Base-by-base conservation (phyloP, 1,284 basidiomycete genomes). In the Pseudozyma sp. region DNA sequence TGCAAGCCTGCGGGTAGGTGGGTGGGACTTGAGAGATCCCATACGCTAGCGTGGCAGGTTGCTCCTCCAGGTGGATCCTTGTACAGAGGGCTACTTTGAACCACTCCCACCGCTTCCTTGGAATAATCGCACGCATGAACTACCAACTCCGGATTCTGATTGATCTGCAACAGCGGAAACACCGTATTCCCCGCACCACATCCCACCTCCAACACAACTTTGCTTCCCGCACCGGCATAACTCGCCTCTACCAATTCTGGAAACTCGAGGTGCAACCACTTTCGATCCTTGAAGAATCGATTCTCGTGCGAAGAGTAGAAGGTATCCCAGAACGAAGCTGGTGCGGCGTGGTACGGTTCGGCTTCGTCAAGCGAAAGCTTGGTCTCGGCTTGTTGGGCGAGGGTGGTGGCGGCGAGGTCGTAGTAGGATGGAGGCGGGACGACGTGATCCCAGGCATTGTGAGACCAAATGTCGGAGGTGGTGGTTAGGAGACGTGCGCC, bases 101-200 rank as follows among this genome's bases (percentile, higher is more conserved):
- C 93, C n/a, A 99, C 88, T 59, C 93, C 90, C 17, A 99, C 89
- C 1, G 97, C 97, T 77, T 93, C 91, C 5, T 87, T 87, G 0
- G 94, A 92, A 83, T 97, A 99, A 85, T 99, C 97, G 75, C 92
- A 96, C 0, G 94, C 95, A 54, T 89, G 88, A 11, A 87, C 39
- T 92, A 87, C 83, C 19, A 99, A 88, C 0, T 89, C 84, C 0
- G 92, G 90, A 84, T 99, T 99, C 81, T 90, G 85, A 83, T 97
- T 98, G 43, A 89, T 86, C 47, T 89, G 87, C 13, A 97, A 86
- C 3, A 97, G 86, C 0, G 97, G 97, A 79, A 97, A 98, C 0
- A 95, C 90, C 2, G 95, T 92, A 82, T 97, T 97, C 30, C 97
- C 97, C 16, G 94, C 82, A 0, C 82, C 82, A 59, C 82, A 84